phyloP scores from a whole-genome alignment of 169 alveolate species.

The Plasmodium falciparum region DNA sequence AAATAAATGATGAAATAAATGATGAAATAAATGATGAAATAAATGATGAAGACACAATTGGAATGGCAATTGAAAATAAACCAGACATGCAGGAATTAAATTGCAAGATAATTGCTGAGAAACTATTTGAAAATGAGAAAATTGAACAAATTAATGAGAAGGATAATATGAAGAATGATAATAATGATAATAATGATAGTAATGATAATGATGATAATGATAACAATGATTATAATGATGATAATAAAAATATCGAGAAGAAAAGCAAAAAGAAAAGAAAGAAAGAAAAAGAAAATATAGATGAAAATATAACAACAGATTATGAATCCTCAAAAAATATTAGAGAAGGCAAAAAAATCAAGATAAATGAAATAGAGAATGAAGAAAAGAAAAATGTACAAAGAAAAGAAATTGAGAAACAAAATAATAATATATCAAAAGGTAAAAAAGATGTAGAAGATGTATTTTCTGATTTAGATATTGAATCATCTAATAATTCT shows the following conservation, averaged over 20 bases:
- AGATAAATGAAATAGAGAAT: too few species aligned
- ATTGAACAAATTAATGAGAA: neutral
- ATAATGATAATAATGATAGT: neutral
- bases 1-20: neutral
- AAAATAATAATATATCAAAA: too few species aligned
- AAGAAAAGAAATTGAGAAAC: too few species aligned
- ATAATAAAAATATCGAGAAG: neutral
- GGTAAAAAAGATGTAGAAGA: too few species aligned
- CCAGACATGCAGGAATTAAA: neutral
- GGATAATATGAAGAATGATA: neutral
- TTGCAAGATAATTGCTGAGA: neutral
- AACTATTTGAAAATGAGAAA: neutral
- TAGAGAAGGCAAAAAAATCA: too few species aligned
- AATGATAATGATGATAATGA: neutral
- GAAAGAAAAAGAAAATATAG: too few species aligned
- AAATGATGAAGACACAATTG: neutral
- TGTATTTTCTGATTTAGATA: neutral
- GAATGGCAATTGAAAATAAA: neutral
- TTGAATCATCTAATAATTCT: neutral
- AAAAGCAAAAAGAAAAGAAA: neutral
- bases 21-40: neutral
- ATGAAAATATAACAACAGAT: too few species aligned
- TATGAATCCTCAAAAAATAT: too few species aligned
- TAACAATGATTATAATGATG: neutral
- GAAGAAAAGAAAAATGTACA: too few species aligned